Base-by-base conservation (phyloP, 306 rosid genomes). In the Rubus parviflorus region DNA sequence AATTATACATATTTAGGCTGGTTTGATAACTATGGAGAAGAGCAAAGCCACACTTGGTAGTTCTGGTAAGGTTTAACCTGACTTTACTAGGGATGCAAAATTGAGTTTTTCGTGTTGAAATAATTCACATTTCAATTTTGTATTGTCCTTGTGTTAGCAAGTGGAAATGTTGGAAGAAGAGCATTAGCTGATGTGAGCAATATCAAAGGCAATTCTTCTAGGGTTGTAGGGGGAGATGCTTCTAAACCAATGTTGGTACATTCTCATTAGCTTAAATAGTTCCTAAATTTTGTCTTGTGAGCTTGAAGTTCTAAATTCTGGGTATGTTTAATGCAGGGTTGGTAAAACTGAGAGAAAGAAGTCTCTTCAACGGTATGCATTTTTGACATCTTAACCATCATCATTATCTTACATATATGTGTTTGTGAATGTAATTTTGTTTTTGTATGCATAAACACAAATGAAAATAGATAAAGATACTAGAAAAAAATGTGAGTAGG, bases 131-230 rank as follows among this genome's bases (percentile, higher is more conserved):
- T 62, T 35, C 78, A 23, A 49, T 57, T 66, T 35, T 38, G 41
- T 35, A 22, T 70, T 79, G 81, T 40, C 42, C 12, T 85, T 77
- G 83, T 53, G 22, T 80, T 60, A 89, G 93, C 81, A 70, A 83
- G 82, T 61, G 63, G 57, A 65, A 82, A 74, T 40, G 72, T 64
- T 51, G 75, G 81, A 80, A 89, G 97, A 74, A 92, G 81, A 84
- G 89, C 97, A 73, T 74, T 92, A 85, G 86, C 89, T 56, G 97
- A 94, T 82, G 89, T 94, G 42, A 90, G 95, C 89, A 94, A 94
- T 79, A 79, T 71, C 45, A 82, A 78, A 68, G 80, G 78, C 72
- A 86, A 72, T 81, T 79, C 87, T 77, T 80, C 81, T 0, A 84
- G 76, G 83, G 76, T 73, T 70, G 47, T 58, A 58, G 64, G 68